These are phyloP conservation scores for Arthrinium phaeospermum DNA, from an alignment of 2,329 filamentous ascomycete species.

Conservation along the genomic window DNA sequence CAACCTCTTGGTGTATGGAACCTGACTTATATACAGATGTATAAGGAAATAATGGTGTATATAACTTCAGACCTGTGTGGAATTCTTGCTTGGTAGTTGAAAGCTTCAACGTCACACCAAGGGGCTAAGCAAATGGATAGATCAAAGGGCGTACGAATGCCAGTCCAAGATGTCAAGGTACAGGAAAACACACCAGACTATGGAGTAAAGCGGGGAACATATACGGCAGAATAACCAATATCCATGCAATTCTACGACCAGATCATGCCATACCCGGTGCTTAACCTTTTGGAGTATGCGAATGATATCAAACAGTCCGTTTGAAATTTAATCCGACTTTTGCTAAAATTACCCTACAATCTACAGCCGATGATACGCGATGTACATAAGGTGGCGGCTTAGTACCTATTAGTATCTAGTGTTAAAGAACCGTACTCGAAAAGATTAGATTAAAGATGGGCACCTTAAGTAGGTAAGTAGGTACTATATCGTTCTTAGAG, in stretches of 20 bases:
- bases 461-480: no score
- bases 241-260: not conserved
- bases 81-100: not conserved
- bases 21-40: not conserved
- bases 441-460: no score
- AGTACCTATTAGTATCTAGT: not conserved
- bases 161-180: not conserved
- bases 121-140: not conserved
- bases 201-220: not conserved
- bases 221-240: not conserved
- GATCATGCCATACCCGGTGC: not conserved
- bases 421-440: not conserved
- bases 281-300: not conserved
- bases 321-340: not conserved
- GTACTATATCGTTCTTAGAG: no score
- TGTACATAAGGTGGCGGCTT: not conserved
- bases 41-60: not conserved
- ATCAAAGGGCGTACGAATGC: conserved; percentile 4
- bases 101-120: not conserved
- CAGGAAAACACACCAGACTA: not conserved
- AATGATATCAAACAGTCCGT: not conserved
- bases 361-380: not conserved
- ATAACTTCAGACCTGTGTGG: not conserved
- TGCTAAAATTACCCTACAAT: not conserved
- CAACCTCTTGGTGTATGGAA: not conserved